Evolutionary conservation across 106 monocot species (phyloP).

Genomic region (Allium cepa): DNA sequence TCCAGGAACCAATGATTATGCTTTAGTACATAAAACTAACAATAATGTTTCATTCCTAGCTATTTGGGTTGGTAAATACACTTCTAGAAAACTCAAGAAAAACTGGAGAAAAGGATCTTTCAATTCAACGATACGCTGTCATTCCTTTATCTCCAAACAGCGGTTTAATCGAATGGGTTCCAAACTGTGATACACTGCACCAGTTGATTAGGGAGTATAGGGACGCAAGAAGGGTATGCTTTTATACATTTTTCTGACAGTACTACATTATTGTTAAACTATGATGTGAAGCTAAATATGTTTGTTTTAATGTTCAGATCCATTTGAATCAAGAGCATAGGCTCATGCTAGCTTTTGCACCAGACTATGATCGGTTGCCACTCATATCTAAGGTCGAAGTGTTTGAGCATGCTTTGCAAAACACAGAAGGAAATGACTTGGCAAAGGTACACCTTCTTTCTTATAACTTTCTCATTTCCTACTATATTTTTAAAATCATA

Average conservation of each 20-base stretch:
- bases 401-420: constrained; percentile 91
- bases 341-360: constrained; percentile 91
- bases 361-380: constrained; percentile 94
- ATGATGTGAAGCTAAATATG: neutral
- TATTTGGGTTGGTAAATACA: too few relatives aligned
- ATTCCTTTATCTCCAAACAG: constrained; percentile 97
- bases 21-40: too few relatives aligned
- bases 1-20: too few relatives aligned
- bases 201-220: constrained; percentile 91
- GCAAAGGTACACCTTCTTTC: constrained; percentile 60
- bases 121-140: too few relatives aligned
- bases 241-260: too few relatives aligned
- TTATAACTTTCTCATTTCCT: neutral
- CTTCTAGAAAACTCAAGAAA: too few relatives aligned
- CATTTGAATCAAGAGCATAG: constrained; percentile 94
- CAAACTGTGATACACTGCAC: constrained; percentile 94
- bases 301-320: constrained; percentile 36
- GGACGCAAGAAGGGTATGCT: constrained; percentile 84
- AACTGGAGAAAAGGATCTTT: too few relatives aligned
- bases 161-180: constrained; percentile 98
- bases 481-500: neutral
- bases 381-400: constrained; percentile 93
- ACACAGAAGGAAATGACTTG: constrained; percentile 95
- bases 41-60: too few relatives aligned
- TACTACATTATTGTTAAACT: neutral